Evolutionary conservation across 1,139 yeast genomes (phyloP), one percentile per base, ranked within the genome.

Genomic region (Pichia sp.): DNA sequence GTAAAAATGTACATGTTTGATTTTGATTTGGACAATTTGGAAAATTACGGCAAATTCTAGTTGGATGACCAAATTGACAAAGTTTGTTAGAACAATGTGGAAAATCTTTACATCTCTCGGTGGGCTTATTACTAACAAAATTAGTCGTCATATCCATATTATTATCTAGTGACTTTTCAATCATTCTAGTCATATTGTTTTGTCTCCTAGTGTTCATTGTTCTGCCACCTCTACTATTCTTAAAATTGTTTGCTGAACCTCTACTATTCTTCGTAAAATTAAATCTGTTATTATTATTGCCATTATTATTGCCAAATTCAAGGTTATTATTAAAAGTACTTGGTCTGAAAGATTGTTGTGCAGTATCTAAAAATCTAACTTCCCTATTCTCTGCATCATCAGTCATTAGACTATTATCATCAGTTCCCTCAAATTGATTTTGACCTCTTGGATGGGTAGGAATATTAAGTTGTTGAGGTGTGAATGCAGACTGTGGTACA

Each of bases 1-100:
- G 96, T 52, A 87, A 66, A 55, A 66, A 85, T 50, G 78, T 80
- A 63, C 96, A 87, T 0, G 93, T 83, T 16, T 94, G 94, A 22
- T 84, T 82, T 6, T 81, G 75, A 53, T 82, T 80, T 22, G 84
- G 73, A 64, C 96, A 87, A 55, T 80, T 74, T 41, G 94, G 94
- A 60, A 71, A 85, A n/a, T 75, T 74, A 61, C 72, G 76, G 61
- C 96, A 87, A 11, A 70, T 70, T 52, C 74, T 81, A 2, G 87
- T 78, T 21, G 96, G 95, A 62, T 87, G 96, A 2, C 88, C 76
- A 55, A 74, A 80, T 41, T 70, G 73, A 61, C 95, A 87, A 38
- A 76, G 76, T 57, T 69, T 76, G 42, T 76, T 74, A 40, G 70
- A 62, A 65, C 96, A 87, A 56, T 80, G 75, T 26, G 96, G 96